These are phyloP conservation scores for Aspergillus proliferans DNA, from an alignment of 2,329 filamentous ascomycete species.

Conservation along the genomic window DNA sequence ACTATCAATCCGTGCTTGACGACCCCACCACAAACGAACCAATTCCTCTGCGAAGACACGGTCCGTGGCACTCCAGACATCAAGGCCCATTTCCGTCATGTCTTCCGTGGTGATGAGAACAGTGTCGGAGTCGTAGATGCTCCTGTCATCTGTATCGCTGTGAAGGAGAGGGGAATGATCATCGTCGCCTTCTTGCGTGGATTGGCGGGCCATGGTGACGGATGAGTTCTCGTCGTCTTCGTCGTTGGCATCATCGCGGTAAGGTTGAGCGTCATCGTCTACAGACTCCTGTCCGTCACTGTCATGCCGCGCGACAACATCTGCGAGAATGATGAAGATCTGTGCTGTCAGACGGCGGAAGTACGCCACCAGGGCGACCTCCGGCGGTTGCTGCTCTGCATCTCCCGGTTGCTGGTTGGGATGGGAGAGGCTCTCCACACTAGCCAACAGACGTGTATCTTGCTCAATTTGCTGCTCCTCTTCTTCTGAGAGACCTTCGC, in stretches of 20 bases:
- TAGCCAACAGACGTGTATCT: conserved; percentile 37
- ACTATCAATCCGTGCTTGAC: conserved; percentile 38
- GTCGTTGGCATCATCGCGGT: conserved; percentile 18
- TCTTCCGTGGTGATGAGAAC: conserved; percentile 39
- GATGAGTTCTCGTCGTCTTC: conserved; percentile 21
- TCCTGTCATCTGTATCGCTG: conserved; percentile 8
- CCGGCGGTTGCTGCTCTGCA: conserved; percentile 31
- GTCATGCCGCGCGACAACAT: conserved; percentile 39
- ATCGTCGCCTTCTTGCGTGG: conserved; percentile 10
- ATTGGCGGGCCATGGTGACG: conserved; percentile 11
- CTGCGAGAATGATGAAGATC: conserved; percentile 40
- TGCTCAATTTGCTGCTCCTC: conserved; percentile 40
- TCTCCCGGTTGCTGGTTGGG: conserved; percentile 22
- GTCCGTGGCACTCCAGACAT: conserved; percentile 44
- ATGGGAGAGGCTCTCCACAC: conserved; percentile 28
- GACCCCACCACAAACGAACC: conserved; percentile 41
- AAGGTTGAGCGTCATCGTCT: conserved; percentile 10
- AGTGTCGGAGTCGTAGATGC: conserved; percentile 5
- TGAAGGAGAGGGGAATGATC: neutral
- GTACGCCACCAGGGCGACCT: conserved; percentile 45
- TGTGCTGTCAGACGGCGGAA: conserved; percentile 44
- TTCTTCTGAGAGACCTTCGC: conserved; percentile 50
- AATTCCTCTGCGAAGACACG: conserved; percentile 42
- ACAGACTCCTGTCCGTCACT: conserved; percentile 10
- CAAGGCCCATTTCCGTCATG: conserved; percentile 44